Percentiles rank a stretch among this genome's conserved stretches.
Conservation (phyloP, 805 yeast genomes). For the Cyberlindnera subsufficiens region DNA sequence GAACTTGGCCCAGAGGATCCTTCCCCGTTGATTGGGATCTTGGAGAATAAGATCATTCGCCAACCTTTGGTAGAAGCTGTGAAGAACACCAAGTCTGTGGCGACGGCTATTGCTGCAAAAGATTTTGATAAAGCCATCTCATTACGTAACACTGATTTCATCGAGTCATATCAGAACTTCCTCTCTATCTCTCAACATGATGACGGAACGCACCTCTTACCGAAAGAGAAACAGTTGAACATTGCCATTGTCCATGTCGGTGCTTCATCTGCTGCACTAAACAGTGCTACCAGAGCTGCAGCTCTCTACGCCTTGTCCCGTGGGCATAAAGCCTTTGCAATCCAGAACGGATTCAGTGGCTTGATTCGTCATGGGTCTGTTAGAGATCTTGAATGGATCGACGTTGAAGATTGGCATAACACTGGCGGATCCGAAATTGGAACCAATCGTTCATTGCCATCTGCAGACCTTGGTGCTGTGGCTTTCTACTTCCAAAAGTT, state of each 20-base stretch:
- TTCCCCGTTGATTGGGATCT: constrained; percentile 88
- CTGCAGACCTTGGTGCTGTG: constrained; percentile 76
- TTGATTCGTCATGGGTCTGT: constrained; percentile 86
- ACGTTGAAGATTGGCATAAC: constrained; percentile 83
- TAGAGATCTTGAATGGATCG: constrained; percentile 69
- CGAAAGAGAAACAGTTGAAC: constrained; percentile 55
- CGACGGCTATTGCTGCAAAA: constrained; percentile 71
- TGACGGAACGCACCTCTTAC: constrained; percentile 55
- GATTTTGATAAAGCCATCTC: constrained; percentile 85
- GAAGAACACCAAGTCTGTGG: constrained; percentile 79
- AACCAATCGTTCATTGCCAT: constrained; percentile 85
- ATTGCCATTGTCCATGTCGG: constrained; percentile 90
- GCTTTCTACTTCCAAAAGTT: constrained; percentile 91
- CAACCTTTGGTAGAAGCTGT: constrained; percentile 89
- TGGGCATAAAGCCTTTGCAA: constrained; percentile 89
- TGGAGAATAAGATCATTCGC: constrained; percentile 81
- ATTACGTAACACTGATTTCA: constrained; percentile 82
- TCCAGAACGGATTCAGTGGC: constrained; percentile 91
- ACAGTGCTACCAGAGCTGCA: constrained; percentile 87
- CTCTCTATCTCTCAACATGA: constrained; percentile 62
- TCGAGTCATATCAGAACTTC: constrained; percentile 70
- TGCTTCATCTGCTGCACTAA: constrained; percentile 97
- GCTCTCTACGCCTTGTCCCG: constrained; percentile 81
- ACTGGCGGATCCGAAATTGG: constrained; percentile 96
- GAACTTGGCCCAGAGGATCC: constrained; percentile 87